Evolutionary conservation across 768 basidiomycete genomes (phyloP), one percentile per base, ranked within the genome.

Genomic region (Panaeolus cyanescens): DNA sequence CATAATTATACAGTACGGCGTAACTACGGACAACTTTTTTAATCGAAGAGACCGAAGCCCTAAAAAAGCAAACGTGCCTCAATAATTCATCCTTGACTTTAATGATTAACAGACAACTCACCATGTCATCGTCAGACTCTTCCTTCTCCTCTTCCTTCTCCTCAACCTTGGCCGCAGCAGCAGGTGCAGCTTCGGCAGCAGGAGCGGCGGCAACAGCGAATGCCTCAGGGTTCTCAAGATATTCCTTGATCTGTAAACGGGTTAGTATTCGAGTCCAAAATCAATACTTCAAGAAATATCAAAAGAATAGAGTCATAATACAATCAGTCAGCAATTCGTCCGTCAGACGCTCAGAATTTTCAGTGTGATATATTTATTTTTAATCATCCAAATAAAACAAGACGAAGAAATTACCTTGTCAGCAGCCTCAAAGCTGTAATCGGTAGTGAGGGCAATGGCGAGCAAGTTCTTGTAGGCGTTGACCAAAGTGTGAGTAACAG

Each of bases 401-500:
- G 62, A 63, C 69, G 56, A 54, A 59, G 34, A 17, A 45, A 86
- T 70, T 63, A 94, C 95, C 92, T 97, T 93, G 74, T 93, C 93
- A 60, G 92, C 85, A 62, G 89, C 95, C 72, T 96, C 93, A 77
- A 98, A 98, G 58, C 89, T 86, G 87, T 95, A 95, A 50, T 99
- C 96, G 62, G 97, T 98, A 50, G 83, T 88, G 60, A 98, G 78
- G 40, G 94, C 89, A 67, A 99, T 77, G 36, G 94, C 91, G 65
- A 99, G 79, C 65, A 99, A 78, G 84, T 99, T 99, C 89, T 99
- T 99, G 92, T 98, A 99, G 42, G 95, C 87, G 82, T 98, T 98
- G 85, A 99, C 94, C 62, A 99, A 87, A 31, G 94, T 92, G 85
- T 99, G 97, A 45, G 85, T 78, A 67, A 99, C 89, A 40, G 96